Evolutionary conservation across 768 basidiomycete genomes (phyloP), one percentile per base, ranked within the genome.

Genomic region (Pisolithus tinctorius): DNA sequence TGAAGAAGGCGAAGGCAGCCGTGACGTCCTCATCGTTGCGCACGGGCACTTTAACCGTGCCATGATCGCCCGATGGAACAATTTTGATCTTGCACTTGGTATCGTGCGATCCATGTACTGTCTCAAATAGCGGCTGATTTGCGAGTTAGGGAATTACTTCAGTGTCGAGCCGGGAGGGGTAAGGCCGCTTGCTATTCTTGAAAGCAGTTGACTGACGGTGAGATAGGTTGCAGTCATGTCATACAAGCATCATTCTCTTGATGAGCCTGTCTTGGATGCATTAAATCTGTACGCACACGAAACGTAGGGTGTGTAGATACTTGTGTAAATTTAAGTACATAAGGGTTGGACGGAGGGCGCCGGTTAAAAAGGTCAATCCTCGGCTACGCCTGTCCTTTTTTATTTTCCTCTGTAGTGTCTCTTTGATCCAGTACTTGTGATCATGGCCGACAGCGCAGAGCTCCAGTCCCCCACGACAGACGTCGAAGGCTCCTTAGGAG

Each of bases 1-100:
- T 43, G 86, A 89, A 58, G 78, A 85, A 45, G 81, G 81, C 1
- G 69, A 75, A 16, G 76, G 83, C 49, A 76, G 78, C 20, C 79
- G 87, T 20, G 92, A 96, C 59, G 84, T 93, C 9, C 77, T 94
- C 52, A 86, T 98, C 60, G 82, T 97, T 53, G 89, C 92, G 1
- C 94, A 97, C 66, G 93, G 88, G 1, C 87, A 93, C 67, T 81
- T 82, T 65, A 88, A 79, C 49, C 80, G 87, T 38, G 78, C 79
- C 44, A 73, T 92, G 58, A 86, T 93, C 48, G 73, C 89, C 13
- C 84, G 92, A 44, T 95, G 92, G 92, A 80, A 88, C 55, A 69
- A 77, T 25, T 80, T 89, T 59, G 81, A 82, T 3, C 71, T 90
- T 23, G 65, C 66, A 10, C 67, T 80, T 36, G 84, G 83, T 81